Conservation (phyloP, 345 rosid genomes). For the Murraya koenigii region DNA sequence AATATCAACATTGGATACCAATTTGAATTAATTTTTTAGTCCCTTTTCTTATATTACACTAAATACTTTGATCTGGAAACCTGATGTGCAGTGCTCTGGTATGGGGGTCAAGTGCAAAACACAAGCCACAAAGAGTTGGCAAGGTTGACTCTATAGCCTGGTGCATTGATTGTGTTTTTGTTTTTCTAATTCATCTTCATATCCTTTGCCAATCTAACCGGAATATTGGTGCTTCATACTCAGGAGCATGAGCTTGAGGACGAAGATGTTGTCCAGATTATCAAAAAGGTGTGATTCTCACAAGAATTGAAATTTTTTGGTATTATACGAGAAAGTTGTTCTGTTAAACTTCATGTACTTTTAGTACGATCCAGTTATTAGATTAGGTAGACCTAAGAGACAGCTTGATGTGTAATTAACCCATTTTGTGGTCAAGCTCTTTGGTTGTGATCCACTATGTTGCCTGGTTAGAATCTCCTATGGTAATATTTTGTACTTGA, state of each 20-base stretch:
- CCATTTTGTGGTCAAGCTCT: constrained; percentile 13
- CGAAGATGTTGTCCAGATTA: constrained; percentile 96
- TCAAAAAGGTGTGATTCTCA: constrained; percentile 67
- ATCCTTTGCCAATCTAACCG: background rate
- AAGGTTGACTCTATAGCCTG: constrained; percentile 48
- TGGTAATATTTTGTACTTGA: background rate
- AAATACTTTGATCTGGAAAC: constrained; percentile 12
- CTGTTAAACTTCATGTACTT: background rate
- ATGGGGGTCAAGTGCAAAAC: constrained; percentile 98
- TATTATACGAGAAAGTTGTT: background rate
- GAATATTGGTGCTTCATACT: constrained; percentile 6
- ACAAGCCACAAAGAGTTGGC: constrained; percentile 99
- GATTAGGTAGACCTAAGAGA: constrained; percentile 20
- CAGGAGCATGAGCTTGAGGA: constrained; percentile 99
- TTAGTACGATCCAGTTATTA: background rate
- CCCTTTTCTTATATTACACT: background rate
- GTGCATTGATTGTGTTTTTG: background rate
- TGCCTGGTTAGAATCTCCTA: constrained; percentile 5
- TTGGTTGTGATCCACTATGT: background rate
- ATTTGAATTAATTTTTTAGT: background rate
- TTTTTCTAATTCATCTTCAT: background rate
- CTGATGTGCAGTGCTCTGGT: constrained; percentile 70
- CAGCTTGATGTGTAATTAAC: constrained; percentile 27
- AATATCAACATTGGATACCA: background rate
- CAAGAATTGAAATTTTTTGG: background rate